Evolutionary conservation across 2,329 filamentous ascomycete genomes (phyloP), one percentile per base, ranked within the genome.

Genomic region (Fusarium sp.): DNA sequence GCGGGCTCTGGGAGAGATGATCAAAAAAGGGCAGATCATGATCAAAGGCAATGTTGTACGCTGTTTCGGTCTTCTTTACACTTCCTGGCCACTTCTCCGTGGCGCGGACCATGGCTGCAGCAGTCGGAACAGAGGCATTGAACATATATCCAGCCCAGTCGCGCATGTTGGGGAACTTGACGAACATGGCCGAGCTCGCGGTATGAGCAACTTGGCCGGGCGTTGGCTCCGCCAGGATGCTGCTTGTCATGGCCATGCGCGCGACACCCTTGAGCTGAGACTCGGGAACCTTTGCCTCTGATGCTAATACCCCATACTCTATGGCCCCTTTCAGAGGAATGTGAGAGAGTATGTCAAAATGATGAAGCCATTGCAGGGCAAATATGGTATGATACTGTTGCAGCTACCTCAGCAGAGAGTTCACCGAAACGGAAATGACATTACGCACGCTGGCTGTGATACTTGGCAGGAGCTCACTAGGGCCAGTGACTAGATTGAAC

Each of bases 91-190:
- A 61, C 5, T 55, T 55, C 13, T 55, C 36, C 8, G 41, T 47
- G 13, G 58, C 58, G 6, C n/a, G 5, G 3, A 61, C 50, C 58
- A 61, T 61, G 9, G 31, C 58, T 6, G 58, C 50, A 48, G 58
- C 58, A 2, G 58, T 61, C 1, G 58, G 58, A 2, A 48, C 40
- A 3, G 58, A 61, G 16, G 40, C 43, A 34, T 31, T 36, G 36
- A 47, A 55, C 58, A 61, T 61, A 50, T 47, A 61, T 12, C 34
- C 41, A 8, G 58, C 58, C 58, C 58, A 61, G 18, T 61, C 58
- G 16, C 50, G n/a, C 15, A 30, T 47, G 28, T 61, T 61, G 6
- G 41, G 40, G 16, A 40, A 12, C 16, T 34, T 61, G 9, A 40
- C 7, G 12, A 61, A 48, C 27, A 61, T 34, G n/a, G 43, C 50